Base-by-base conservation (phyloP, 1,284 basidiomycete genomes). In the Malassezia globosa region DNA sequence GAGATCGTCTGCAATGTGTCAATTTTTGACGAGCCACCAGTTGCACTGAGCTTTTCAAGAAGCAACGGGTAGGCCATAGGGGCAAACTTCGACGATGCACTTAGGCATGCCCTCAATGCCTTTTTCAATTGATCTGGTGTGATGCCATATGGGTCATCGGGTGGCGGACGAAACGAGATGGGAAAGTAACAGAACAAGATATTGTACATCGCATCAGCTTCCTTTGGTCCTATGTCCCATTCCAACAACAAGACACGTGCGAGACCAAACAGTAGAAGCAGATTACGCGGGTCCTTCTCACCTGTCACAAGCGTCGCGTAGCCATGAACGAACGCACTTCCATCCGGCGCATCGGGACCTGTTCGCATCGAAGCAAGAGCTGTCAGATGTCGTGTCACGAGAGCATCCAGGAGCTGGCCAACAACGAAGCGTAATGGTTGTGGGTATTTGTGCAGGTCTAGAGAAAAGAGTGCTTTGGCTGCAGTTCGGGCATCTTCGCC, bases 151-250 rank as follows among this genome's bases (percentile, higher is more conserved):
- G 89, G 87, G 66, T 96, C 90, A 61, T 90, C 84, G 1, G 88
- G 85, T 5, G 90, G 88, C 10, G 90, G 88, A 44, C 85, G 81
- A 76, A 95, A 99, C 1, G 88, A 88, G 59, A 99, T 97, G 1
- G 94, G 94, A 73, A 96, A 99, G 73, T 99, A 99, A 73, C 94
- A 97, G 73, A 90, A 97, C 0, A 84, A 85, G 64, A 96, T 82
- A 66, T 97, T 87, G 74, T 94, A 97, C 51, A 97, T 76, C 49
- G 83, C 80, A 46, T 63, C 65, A 7, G 95, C 87, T 50, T 62
- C 81, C 76, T 36, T 77, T 73, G 36, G 78, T 73, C 48, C 87
- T 79, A 67, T 55, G 55, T 92, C 82, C 64, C 96, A 96, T 60
- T 95, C 88, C 29, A 87, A 80, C 6, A 92, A 73, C 22, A 97